A percentile compares a stretch with the other conserved stretches of the same genome.
These are phyloP conservation scores for Cryptococcus amylolentus DNA, from an alignment of 1,284 basidiomycete species.

Conservation along the genomic window DNA sequence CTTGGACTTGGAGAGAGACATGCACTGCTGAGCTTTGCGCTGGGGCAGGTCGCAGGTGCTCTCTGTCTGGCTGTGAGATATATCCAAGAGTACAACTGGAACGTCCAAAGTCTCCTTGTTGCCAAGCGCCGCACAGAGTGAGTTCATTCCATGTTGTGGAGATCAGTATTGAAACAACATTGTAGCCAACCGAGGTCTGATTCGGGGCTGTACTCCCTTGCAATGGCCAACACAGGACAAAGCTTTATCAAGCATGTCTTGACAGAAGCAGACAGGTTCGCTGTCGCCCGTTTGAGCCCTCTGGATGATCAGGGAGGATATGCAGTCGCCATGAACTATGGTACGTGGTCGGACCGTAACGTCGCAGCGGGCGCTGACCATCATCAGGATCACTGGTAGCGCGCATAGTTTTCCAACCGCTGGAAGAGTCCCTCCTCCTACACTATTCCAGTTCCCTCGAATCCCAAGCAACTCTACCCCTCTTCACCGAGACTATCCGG, in stretches of 20 bases:
- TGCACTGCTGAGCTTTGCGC: conserved; percentile 74
- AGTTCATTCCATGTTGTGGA: too few relatives aligned
- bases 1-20: conserved; percentile 55
- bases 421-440: conserved; percentile 83
- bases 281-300: conserved; percentile 75
- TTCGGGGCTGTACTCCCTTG: conserved; percentile 21
- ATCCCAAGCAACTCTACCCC: conserved; percentile 18
- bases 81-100: conserved; percentile 26
- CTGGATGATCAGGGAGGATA: conserved; percentile 87
- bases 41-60: conserved; percentile 74
- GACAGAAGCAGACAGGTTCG: conserved; percentile 91
- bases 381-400: conserved; percentile 77
- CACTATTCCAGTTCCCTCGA: conserved; percentile 73
- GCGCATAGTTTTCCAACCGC: conserved; percentile 84
- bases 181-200: conserved; percentile 20
- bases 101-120: conserved; percentile 11
- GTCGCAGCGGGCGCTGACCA: neutral
- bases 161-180: neutral
- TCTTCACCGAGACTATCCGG: conserved; percentile 60
- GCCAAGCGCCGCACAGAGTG: neutral
- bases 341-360: conserved; percentile 51
- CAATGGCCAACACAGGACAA: conserved; percentile 61
- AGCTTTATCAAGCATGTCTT: conserved; percentile 83
- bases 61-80: conserved; percentile 48
- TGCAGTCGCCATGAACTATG: conserved; percentile 90